Evolutionary conservation across 495 filamentous ascomycete genomes (phyloP), one percentile per base, ranked within the genome.

Genomic region (Tuber brumale): DNA sequence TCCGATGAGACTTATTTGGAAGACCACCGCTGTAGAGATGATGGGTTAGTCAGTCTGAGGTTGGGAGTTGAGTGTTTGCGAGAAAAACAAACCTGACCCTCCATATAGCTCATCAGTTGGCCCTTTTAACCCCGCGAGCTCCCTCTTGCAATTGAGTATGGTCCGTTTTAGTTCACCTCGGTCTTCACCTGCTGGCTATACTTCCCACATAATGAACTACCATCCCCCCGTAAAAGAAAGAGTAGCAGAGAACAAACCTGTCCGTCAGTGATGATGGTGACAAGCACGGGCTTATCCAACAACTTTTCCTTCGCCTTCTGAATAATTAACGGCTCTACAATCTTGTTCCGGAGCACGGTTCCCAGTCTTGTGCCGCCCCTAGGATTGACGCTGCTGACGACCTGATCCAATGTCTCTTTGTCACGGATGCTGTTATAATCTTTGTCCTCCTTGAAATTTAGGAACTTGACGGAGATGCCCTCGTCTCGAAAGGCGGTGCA

Each of bases 181-280:
- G 1, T 70, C 72, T 48, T 81, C 80, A 12, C 35, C 23, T 37
- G 23, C 9, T 23, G 80, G 80, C 80, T 81, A 46, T 73, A 2
- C 14, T 35, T 19, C 43, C 4, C 7, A 51, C 0, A 23, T 74
- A 14, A 48, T 74, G 12, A 70, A 6, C 23, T 27, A 14, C 21
- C 44, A 19, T 46, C 42, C 3, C 21, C n/a, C 46, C 2, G 31
- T n/a, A 16, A 72, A 69, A 4, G 8, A 19, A n/a, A 8, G 23
- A 27, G 8, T 66, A 6, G 10, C 6, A 8, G 21, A 57, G 44
- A 21, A 43, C 78, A 18, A 75, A 81, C 80, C 73, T 77, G 69
- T 27, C 91, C 91, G 79, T 92, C 91, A 16, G 91, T 92, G 74
- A 92, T 88, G 41, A 89, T 88, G 79, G 91, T 90, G 74, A 92